Evolutionary conservation across 208 protist species (phyloP).

Genomic region (Plasmodiophora brassicae): DNA sequence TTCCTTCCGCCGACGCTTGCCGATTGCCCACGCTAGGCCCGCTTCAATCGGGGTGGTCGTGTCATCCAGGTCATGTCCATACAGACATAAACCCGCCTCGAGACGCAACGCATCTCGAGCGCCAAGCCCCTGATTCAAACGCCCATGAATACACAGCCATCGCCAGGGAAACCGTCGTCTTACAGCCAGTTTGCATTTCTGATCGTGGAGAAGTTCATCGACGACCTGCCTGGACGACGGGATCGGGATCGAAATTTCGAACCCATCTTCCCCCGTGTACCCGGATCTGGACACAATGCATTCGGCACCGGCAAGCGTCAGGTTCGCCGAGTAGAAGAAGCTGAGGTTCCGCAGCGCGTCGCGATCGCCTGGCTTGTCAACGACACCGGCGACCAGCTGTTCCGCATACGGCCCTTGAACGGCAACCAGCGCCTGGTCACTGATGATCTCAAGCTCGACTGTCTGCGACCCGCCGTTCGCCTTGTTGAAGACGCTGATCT

Average conservation of each 20-base stretch:
- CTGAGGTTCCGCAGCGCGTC: background rate
- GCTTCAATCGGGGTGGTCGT: slow-evolving; percentile 84
- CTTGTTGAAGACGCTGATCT: slow-evolving; percentile 58
- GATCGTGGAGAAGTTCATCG: background rate
- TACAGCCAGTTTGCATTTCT: slow-evolving; percentile 36
- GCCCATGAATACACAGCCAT: background rate
- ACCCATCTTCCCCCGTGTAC: slow-evolving; percentile 98
- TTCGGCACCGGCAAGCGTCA: background rate
- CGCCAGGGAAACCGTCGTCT: background rate
- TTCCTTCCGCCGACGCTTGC: slow-evolving; percentile 79
- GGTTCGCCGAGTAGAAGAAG: slow-evolving; percentile 24
- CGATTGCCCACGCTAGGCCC: slow-evolving; percentile 84
- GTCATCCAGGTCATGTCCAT: slow-evolving; percentile 91
- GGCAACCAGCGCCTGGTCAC: slow-evolving; percentile 72
- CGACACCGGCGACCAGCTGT: slow-evolving; percentile 56
- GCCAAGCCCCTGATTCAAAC: slow-evolving; percentile 73
- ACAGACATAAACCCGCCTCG: slow-evolving; percentile 93
- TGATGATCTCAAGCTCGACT: slow-evolving; percentile 71
- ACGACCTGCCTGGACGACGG: background rate
- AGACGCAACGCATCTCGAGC: slow-evolving; percentile 87
- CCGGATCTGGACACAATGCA: slow-evolving; percentile 78
- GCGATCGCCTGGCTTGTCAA: slow-evolving; percentile 18
- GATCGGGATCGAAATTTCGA: slow-evolving; percentile 79
- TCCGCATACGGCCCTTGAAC: slow-evolving; percentile 81
- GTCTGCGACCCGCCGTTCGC: slow-evolving; percentile 59